These are phyloP conservation scores for Limnanthes douglasii DNA, from an alignment of 345 rosid genomes.

Conservation along the genomic window DNA sequence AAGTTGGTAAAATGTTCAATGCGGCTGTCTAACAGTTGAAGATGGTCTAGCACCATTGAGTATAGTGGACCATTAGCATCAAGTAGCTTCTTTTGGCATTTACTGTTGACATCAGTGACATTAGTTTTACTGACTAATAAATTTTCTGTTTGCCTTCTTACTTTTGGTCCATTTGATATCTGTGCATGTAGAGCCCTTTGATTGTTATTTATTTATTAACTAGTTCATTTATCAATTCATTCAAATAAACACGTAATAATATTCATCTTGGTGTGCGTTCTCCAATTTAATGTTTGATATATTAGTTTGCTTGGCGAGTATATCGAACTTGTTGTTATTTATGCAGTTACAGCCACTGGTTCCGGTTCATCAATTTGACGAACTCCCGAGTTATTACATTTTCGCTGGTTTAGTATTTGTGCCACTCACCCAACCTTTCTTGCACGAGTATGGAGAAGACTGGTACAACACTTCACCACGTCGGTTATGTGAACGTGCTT, in stretches of 20 bases:
- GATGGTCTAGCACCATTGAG: too few species aligned
- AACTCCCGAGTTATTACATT: slow-evolving; percentile 81
- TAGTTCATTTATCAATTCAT: background rate
- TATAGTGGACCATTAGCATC: too few species aligned
- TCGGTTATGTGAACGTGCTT: slow-evolving; percentile 60
- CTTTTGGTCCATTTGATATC: background rate
- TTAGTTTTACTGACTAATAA: too few species aligned
- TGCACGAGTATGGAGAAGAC: slow-evolving; percentile 88
- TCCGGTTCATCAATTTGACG: slow-evolving; percentile 82
- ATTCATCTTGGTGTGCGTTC: too few species aligned
- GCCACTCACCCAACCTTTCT: slow-evolving; percentile 82
- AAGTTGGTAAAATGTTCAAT: too few species aligned
- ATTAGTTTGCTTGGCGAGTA: background rate
- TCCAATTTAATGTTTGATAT: background rate
- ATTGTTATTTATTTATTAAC: background rate
- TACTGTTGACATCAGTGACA: too few species aligned
- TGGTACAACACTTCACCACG: slow-evolving; percentile 88
- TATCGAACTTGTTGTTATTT: slow-evolving; percentile 3
- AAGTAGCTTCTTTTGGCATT: too few species aligned
- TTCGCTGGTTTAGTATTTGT: slow-evolving; percentile 84
- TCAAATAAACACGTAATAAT: too few species aligned
- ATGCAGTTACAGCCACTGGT: slow-evolving; percentile 77
- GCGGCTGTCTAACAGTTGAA: too few species aligned
- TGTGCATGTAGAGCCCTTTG: background rate
- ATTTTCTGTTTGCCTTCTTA: background rate